A percentile compares a stretch with the other conserved stretches of the same genome.
Evolutionary conservation across 805 yeast genomes (phyloP).

Genomic region (Saturnispora sanitii): DNA sequence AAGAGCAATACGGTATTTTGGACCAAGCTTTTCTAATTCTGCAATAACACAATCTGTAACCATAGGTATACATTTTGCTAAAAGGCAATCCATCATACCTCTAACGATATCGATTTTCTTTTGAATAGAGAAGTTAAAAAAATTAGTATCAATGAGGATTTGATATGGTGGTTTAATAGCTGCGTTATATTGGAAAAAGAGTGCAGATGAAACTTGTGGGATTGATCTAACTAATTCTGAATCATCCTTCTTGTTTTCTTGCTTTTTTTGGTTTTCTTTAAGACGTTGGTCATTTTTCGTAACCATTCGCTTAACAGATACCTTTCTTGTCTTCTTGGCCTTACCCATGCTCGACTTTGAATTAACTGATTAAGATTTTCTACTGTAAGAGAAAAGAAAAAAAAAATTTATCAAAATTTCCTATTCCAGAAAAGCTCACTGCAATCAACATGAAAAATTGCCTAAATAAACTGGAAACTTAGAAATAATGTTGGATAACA

Average conservation of each 20-base stretch:
- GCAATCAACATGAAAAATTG: neutral
- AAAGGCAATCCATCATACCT: constrained; percentile 93
- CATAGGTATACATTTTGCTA: constrained; percentile 91
- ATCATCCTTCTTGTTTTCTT: constrained; percentile 40
- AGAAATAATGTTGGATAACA: too few species aligned
- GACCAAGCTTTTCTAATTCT: constrained; percentile 92
- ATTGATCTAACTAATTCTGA: constrained; percentile 65
- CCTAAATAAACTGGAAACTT: too few species aligned
- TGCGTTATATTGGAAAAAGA: constrained; percentile 88
- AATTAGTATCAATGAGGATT: constrained; percentile 90
- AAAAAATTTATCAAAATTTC: neutral
- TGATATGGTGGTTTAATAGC: constrained; percentile 98
- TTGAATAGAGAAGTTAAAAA: constrained; percentile 91
- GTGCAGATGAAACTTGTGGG: constrained; percentile 93
- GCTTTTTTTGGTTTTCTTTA: constrained; percentile 35
- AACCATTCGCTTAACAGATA: constrained; percentile 84
- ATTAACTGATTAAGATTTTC: neutral
- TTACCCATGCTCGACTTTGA: constrained; percentile 84
- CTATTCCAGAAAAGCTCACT: neutral
- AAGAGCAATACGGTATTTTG: constrained; percentile 86
- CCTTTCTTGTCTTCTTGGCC: constrained; percentile 94
- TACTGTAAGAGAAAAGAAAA: neutral
- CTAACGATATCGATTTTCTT: constrained; percentile 90
- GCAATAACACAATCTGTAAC: constrained; percentile 98
- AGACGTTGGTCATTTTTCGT: constrained; percentile 61